Conservation (phyloP, 495 filamentous ascomycete genomes). For the Cladorrhinum samala region DNA sequence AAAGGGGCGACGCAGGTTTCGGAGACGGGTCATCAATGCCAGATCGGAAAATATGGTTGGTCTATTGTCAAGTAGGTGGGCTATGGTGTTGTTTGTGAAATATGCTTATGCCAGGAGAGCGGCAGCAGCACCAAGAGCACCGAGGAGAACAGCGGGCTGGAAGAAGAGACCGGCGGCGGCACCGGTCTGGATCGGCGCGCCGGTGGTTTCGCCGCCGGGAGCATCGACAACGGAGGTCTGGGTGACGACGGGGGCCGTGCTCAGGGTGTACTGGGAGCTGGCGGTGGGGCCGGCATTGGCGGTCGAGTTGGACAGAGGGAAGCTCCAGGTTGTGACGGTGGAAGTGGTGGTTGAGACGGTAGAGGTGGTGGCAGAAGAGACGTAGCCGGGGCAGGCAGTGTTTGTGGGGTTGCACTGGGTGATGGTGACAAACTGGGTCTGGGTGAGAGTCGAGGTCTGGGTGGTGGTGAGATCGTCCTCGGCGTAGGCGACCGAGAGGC, state of each 20-base stretch:
- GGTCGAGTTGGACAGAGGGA: slow-evolving; percentile 35
- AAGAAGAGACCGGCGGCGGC: slow-evolving; percentile 31
- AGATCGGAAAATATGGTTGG: no score
- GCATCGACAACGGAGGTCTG: slow-evolving; percentile 6
- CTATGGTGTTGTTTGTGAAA: no score
- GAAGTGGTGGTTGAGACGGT: slow-evolving; percentile 23
- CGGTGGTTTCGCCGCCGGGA: slow-evolving; percentile 10
- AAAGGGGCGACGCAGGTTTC: background rate
- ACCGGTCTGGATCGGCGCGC: slow-evolving; percentile 19
- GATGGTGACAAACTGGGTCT: slow-evolving; percentile 43
- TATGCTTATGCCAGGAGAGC: slow-evolving; percentile 40
- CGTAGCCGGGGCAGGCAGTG: slow-evolving; percentile 39
- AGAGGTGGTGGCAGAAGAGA: slow-evolving; percentile 17
- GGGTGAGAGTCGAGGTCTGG: slow-evolving; percentile 37
- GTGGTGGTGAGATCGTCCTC: slow-evolving; percentile 24
- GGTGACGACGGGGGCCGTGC: slow-evolving; percentile 23
- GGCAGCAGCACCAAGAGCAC: slow-evolving; percentile 36
- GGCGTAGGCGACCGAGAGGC: slow-evolving; percentile 24
- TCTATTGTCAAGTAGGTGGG: background rate
- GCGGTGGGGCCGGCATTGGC: slow-evolving; percentile 31
- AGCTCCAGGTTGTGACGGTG: slow-evolving; percentile 16
- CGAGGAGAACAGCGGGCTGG: slow-evolving; percentile 37
- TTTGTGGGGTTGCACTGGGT: slow-evolving; percentile 41
- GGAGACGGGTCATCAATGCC: slow-evolving; percentile 9
- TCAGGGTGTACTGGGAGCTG: slow-evolving; percentile 23